Evolutionary conservation across 148 eudicot species (phyloP).

Genomic region (Rhododendron vialii): DNA sequence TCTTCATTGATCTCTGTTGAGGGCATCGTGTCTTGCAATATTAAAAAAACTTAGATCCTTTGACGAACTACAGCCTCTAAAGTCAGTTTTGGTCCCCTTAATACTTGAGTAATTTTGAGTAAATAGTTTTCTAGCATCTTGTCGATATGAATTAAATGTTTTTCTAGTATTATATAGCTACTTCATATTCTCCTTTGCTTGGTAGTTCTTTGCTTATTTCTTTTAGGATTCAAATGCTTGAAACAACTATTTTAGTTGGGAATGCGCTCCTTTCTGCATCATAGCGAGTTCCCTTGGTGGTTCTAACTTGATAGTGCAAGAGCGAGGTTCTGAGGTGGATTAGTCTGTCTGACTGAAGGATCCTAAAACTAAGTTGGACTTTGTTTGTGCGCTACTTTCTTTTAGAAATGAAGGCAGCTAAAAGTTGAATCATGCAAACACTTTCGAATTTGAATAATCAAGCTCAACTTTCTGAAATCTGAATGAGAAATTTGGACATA

Average conservation of each 20-base stretch:
- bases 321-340: too few species aligned
- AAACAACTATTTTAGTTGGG: too few species aligned
- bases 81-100: neutral
- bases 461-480: neutral
- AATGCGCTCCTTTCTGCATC: too few species aligned
- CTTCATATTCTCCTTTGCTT: too few species aligned
- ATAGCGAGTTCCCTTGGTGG: too few species aligned
- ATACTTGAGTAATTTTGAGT: neutral
- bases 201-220: neutral
- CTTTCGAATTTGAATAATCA: neutral
- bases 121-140: too few species aligned
- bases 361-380: neutral
- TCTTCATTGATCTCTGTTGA: neutral
- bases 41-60: neutral
- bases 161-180: too few species aligned
- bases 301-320: too few species aligned
- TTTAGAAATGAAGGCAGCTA: neutral
- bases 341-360: too few species aligned
- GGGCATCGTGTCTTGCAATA: neutral
- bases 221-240: too few species aligned
- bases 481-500: neutral
- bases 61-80: neutral
- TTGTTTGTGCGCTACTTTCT: neutral
- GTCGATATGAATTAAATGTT: too few species aligned
- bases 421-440: neutral